Percentiles rank a stretch among this genome's conserved stretches.
These are phyloP conservation scores for Aspergillus chevalieri DNA, from an alignment of 2,329 filamentous ascomycete genomes.

Conservation along the genomic window DNA sequence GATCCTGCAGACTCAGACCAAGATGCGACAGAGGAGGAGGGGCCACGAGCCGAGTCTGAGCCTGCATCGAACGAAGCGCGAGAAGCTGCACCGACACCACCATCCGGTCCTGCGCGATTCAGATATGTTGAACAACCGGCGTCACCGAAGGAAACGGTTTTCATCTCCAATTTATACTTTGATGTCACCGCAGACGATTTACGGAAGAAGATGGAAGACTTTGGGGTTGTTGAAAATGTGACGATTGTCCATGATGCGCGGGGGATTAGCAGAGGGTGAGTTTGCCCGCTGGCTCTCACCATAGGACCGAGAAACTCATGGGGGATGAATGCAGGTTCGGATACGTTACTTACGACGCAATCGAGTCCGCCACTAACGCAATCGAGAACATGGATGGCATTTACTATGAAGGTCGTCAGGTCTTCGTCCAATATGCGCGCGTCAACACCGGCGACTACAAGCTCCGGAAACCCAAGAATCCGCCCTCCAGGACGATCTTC, in stretches of 20 bases:
- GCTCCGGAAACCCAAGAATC: conserved; percentile 19
- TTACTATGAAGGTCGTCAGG: conserved; percentile 57
- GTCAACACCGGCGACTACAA: conserved; percentile 10
- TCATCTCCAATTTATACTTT: conserved; percentile 65
- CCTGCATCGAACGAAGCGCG: conserved; percentile 1
- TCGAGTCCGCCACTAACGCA: conserved; percentile 51
- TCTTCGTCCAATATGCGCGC: conserved; percentile 56
- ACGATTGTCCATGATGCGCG: conserved; percentile 55
- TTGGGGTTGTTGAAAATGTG: conserved; percentile 50
- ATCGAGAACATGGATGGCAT: conserved; percentile 54
- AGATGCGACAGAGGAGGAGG: background rate
- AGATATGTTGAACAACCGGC: conserved; percentile 5
- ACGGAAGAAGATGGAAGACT: conserved; percentile 53
- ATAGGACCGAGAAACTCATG: background rate
- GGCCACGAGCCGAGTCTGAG: background rate
- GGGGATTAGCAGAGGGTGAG: conserved; percentile 64
- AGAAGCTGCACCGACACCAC: conserved; percentile 2
- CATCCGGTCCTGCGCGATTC: conserved; percentile 7
- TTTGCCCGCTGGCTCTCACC: background rate
- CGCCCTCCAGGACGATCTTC: conserved; percentile 63
- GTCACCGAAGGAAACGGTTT: conserved; percentile 47
- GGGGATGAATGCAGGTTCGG: conserved; percentile 50
- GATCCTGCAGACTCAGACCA: background rate
- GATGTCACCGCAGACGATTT: conserved; percentile 59
- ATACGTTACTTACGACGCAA: conserved; percentile 55